Conservation (phyloP, 352 stramenopile species). For the Thraustotheca clavata region DNA sequence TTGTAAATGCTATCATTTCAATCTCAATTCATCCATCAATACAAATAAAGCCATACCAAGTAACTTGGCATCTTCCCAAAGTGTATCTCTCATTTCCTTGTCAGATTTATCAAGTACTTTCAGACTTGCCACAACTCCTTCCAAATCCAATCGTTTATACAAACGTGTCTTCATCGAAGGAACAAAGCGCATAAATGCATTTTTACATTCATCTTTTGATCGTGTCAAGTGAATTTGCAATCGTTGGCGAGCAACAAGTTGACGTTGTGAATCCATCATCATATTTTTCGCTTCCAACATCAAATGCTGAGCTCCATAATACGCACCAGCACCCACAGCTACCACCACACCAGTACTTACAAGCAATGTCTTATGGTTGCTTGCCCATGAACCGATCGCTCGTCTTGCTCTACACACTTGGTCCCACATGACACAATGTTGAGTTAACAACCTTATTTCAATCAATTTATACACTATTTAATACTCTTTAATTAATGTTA, state of each 20-base stretch:
- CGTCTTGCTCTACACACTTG: slow-evolving; percentile 3
- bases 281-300: slow-evolving; percentile 16
- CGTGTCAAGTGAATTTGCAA: slow-evolving; percentile 9
- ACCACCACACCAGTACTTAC: slow-evolving; percentile 15
- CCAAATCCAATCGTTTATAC: slow-evolving; percentile 20
- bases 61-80: slow-evolving; percentile 21
- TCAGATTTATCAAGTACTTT: slow-evolving; percentile 19
- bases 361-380: slow-evolving; percentile 19
- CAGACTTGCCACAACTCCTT: slow-evolving; percentile 13
- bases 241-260: slow-evolving; percentile 8
- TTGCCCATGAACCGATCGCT: slow-evolving; percentile 2
- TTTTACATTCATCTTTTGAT: slow-evolving; percentile 19
- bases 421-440: slow-evolving; percentile 17
- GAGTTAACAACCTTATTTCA: not conserved
- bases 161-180: slow-evolving; percentile 16
- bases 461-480: not conserved
- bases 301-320: slow-evolving; percentile 8
- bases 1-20: not conserved
- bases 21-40: not conserved
- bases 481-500: slow-evolving; percentile 4
- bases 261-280: slow-evolving; percentile 7
- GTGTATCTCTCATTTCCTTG: slow-evolving; percentile 9
- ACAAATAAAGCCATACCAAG: not conserved
- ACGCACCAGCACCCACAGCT: slow-evolving; percentile 4
- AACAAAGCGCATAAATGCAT: slow-evolving; percentile 16